Evolutionary conservation across 352 stramenopile genomes (phyloP), one percentile per base, ranked within the genome.

Genomic region (Achlya hypogyna): DNA sequence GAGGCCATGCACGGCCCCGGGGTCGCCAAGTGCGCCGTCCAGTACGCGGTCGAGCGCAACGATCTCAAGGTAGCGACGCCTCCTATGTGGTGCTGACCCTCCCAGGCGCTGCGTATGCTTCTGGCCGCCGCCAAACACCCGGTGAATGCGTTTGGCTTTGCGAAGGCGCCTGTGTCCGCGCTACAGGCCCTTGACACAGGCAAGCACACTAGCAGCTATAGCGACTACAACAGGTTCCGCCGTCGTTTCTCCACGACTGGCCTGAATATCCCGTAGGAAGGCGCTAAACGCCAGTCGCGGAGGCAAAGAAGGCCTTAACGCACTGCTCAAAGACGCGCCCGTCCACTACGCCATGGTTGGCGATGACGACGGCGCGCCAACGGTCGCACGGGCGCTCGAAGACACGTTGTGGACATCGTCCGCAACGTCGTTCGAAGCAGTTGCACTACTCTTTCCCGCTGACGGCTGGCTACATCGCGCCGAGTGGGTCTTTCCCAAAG

Each of bases 231-330:
- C 65, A 80, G 84, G 0, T 67, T 6, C 45, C 12, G 9, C 25
- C 9, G 47, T 52, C 12, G 2, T 58, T 16, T 53, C 3, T 42
- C 12, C 27, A 1, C 1, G 16, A 59, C 0, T 5, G 38, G 16
- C 28, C n/a, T 65, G 14, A 66, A 28, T 12, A 4, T 9, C 10
- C 3, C n/a, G 53, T 32, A 23, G 12, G 14, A 56, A 67, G 60
- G 4, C 77, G 84, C 18, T 92, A 63, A 92, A 92, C 53, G 84
- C 84, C 16, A 92, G 84, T 75, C 84, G 84, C 5, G 81, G 81
- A 6, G 84, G 84, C 1, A 86, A 84, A 51, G 84, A 92, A 71
- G 84, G 84, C 42, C 89, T 90, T 56, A 90, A 90, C 16, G 84
- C 84, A 5, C 65, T 92, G 1, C 69, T 89, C 18, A 74, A 70